Base-by-base conservation (phyloP, 2,329 filamentous ascomycete genomes). In the Aureobasidium sp. region DNA sequence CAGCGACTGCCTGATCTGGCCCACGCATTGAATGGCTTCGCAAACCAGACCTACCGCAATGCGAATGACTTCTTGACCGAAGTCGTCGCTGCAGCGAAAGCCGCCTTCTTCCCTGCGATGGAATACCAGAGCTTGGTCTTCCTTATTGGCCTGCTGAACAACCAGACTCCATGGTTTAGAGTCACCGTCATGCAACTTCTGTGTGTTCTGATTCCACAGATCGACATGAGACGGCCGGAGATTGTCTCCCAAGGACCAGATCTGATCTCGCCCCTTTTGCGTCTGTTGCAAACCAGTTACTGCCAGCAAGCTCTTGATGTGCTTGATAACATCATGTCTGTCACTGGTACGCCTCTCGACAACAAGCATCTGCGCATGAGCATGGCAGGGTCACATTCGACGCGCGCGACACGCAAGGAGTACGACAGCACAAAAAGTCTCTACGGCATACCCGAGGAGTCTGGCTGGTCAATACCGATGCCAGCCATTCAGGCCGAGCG, bases 351-450 rank as follows among this genome's bases (percentile, higher is more conserved):
- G 35, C 89, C 93, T 1, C 91, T 96, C 82, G 94, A 97, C 73
- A 91, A 90, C 68, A 91, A 97, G 68, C 91, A 97, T 70, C 78
- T 99, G 63, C 86, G 94, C 42, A 99, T 99, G 95, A 97, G 93
- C 74, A 97, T 99, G 91, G 92, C 91, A 5, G 88, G 90, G 14
- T 87, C 89, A 1, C 91, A 91, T 2, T 94, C 91, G 0, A 79
- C 73, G 60, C 88, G 89, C 68, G 85, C 88, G 0, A 88, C 94
- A 54, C 87, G 90, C 53, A 97, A 97, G 72, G 92, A 97, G 74
- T 97, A 96, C 68, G 93, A 96, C 71, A 87, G 90, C 24, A 96
- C 91, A 0, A 89, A 96, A 72, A 97, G 91, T 70, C 77, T 99
- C 37, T 99, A 97, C 72, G 95, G 95, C 31, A 97, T 99, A 63